Conservation (phyloP, 176 grass and related monocot species). For the Chloris gayana region DNA sequence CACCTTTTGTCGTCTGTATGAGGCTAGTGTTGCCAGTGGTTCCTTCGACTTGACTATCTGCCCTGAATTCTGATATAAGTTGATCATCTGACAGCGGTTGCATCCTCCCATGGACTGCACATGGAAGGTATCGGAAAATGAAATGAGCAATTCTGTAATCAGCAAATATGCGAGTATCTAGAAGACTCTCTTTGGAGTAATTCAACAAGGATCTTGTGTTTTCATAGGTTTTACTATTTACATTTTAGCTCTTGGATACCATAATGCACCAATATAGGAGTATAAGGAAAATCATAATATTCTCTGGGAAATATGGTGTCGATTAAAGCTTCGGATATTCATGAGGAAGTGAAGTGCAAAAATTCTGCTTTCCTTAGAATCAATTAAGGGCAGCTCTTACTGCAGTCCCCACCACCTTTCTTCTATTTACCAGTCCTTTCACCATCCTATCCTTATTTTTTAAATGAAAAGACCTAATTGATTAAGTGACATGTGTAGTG, state of each 20-base stretch:
- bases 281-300: background rate
- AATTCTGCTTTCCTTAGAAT: background rate
- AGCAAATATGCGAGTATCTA: background rate
- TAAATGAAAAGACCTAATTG: background rate
- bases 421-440: background rate
- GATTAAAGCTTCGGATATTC: background rate
- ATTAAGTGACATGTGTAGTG: too few relatives aligned
- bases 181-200: background rate
- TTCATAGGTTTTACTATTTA: background rate
- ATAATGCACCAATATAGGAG: background rate
- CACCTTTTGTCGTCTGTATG: constrained; percentile 81
- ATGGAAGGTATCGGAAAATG: background rate
- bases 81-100: constrained; percentile 97
- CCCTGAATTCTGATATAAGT: constrained; percentile 64
- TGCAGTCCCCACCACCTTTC: background rate
- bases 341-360: background rate
- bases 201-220: background rate
- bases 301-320: background rate
- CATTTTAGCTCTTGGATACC: background rate
- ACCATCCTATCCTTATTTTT: background rate
- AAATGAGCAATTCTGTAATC: constrained; percentile 13
- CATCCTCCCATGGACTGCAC: constrained; percentile 90
- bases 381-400: background rate
- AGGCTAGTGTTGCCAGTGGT: constrained; percentile 88
- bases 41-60: constrained; percentile 72